These are phyloP conservation scores for Hippophae rhamnoides DNA, from an alignment of 306 rosid genomes.

Conservation along the genomic window DNA sequence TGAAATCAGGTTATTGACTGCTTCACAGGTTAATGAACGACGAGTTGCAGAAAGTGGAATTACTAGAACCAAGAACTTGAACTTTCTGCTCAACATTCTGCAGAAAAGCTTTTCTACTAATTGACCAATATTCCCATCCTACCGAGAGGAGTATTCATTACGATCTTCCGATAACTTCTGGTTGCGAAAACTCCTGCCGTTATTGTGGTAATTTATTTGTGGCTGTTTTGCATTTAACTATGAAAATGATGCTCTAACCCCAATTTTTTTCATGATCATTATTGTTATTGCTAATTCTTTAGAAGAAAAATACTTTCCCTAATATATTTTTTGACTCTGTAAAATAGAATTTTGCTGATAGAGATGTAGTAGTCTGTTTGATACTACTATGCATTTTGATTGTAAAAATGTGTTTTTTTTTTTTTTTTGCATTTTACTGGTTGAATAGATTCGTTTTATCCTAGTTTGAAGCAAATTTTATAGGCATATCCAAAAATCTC, in stretches of 20 bases:
- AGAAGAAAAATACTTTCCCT: slow-evolving; percentile 7
- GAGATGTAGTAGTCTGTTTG: too few species aligned
- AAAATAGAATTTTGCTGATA: too few species aligned
- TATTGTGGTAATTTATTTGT: slow-evolving; percentile 4
- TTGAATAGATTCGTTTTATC: too few species aligned
- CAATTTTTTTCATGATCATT: slow-evolving; percentile 30
- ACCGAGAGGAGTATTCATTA: too few species aligned
- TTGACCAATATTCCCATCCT: slow-evolving; percentile 13
- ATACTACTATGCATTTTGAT: too few species aligned
- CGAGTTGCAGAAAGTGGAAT: slow-evolving; percentile 10
- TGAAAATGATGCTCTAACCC: slow-evolving; percentile 30
- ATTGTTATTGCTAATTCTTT: slow-evolving; percentile 17
- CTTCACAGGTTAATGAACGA: slow-evolving; percentile 1
- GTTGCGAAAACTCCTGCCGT: too few species aligned
- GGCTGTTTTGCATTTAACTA: slow-evolving; percentile 18
- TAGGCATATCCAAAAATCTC: too few species aligned
- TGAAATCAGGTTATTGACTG: slow-evolving; percentile 9
- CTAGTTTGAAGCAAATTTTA: too few species aligned
- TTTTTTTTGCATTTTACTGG: too few species aligned
- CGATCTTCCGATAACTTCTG: too few species aligned
- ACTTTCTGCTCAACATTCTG: slow-evolving; percentile 8
- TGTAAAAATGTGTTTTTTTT: too few species aligned
- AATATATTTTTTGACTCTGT: too few species aligned
- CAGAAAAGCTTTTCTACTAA: slow-evolving; percentile 28
- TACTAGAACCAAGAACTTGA: neutral